Percentiles rank a stretch among this genome's conserved stretches.
Evolutionary conservation across 1,139 yeast species (phyloP).

Genomic region (Saccharomycopsis hybrid): DNA sequence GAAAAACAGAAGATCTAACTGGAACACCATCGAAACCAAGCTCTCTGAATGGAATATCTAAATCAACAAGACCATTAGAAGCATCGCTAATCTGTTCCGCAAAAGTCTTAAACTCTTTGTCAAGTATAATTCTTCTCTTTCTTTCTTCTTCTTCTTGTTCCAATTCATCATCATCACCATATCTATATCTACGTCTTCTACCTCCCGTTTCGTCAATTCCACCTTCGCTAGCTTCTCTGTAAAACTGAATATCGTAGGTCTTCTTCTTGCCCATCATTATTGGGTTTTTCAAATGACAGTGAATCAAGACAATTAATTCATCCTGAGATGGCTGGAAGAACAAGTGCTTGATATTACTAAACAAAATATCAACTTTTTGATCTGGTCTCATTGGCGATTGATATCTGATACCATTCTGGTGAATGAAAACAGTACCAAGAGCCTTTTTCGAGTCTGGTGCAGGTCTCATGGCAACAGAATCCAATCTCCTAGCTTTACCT

Average conservation of each 20-base stretch:
- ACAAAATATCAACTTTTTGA: constrained; percentile 81
- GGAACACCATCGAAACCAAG: constrained; percentile 98
- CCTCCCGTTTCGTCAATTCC: constrained; percentile 98
- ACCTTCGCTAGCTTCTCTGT: constrained; percentile 94
- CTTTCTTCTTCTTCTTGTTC: constrained; percentile 99
- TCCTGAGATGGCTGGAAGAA: constrained; percentile 96
- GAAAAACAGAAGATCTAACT: constrained; percentile 83
- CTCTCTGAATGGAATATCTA: constrained; percentile 93
- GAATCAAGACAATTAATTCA: constrained; percentile 87
- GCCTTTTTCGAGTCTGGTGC: constrained; percentile 94
- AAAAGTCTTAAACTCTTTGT: constrained; percentile 84
- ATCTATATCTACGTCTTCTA: constrained; percentile 74
- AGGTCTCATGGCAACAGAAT: constrained; percentile 87
- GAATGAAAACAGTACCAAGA: constrained; percentile 87
- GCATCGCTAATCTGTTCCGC: constrained; percentile 90
- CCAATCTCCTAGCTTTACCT: constrained; percentile 78
- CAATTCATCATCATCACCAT: constrained; percentile 97
- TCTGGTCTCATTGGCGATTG: constrained; percentile 79
- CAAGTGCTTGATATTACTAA: constrained; percentile 85
- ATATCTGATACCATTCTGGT: constrained; percentile 93
- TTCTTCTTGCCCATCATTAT: constrained; percentile 94
- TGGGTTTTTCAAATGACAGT: constrained; percentile 87
- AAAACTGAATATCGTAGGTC: constrained; percentile 91
- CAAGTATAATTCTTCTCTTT: constrained; percentile 81
- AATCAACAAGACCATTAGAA: constrained; percentile 71